phyloP scores from a whole-genome alignment of 1,284 basidiomycete species.

The Tilletia horrida region DNA sequence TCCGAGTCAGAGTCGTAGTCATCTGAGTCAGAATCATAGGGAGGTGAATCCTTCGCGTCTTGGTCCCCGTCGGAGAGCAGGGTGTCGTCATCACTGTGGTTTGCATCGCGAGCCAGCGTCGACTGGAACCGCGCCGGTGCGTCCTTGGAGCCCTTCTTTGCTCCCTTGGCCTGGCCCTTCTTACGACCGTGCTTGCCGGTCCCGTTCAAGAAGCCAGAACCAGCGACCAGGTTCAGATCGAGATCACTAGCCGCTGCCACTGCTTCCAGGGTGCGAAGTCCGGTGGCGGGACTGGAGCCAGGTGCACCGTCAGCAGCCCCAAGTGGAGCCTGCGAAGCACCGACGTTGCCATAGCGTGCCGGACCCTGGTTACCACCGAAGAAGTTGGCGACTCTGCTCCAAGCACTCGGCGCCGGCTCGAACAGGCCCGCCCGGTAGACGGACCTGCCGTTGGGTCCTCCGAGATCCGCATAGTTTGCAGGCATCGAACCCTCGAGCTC shows the following conservation, averaged over 20 bases:
- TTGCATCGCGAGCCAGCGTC: constrained; percentile 23
- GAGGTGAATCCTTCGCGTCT: constrained; percentile 23
- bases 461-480: background rate
- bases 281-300: background rate
- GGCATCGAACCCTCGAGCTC: constrained; percentile 9
- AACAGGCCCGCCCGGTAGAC: constrained; percentile 36
- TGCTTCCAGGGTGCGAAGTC: background rate
- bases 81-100: constrained; percentile 8
- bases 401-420: constrained; percentile 35
- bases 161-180: constrained; percentile 22
- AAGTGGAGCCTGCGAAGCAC: background rate
- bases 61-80: constrained; percentile 32
- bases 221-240: constrained; percentile 26
- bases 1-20: constrained; percentile 26
- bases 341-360: constrained; percentile 35
- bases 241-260: constrained; percentile 19
- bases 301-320: background rate
- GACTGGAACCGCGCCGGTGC: constrained; percentile 38
- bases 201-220: constrained; percentile 26
- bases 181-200: constrained; percentile 12
- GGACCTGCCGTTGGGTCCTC: background rate
- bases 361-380: constrained; percentile 24
- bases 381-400: constrained; percentile 30
- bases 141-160: constrained; percentile 21
- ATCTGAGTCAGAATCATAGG: constrained; percentile 3